Evolutionary conservation across 2,329 filamentous ascomycete genomes (phyloP).

Genomic region (Fusarium guadeloupense): DNA sequence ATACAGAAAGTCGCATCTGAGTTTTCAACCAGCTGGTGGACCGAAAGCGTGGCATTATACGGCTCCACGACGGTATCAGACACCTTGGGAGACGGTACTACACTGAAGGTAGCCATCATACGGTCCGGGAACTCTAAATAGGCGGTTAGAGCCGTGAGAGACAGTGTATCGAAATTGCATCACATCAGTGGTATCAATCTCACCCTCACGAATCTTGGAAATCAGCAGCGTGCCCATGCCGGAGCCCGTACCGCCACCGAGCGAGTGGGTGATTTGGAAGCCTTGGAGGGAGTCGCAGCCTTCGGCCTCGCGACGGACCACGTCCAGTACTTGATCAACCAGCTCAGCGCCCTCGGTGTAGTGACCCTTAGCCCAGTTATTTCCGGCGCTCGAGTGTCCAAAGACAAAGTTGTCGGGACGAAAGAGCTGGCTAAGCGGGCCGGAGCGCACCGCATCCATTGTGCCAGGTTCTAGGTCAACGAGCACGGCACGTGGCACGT

Average conservation of each 20-base stretch:
- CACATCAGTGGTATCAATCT: neutral
- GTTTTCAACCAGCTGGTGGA: slow-evolving; percentile 99
- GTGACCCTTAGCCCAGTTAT: slow-evolving; percentile 78
- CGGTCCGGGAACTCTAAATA: slow-evolving; percentile 90
- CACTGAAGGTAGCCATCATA: slow-evolving; percentile 99
- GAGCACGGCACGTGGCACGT: slow-evolving; percentile 97
- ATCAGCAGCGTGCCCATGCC: slow-evolving; percentile 99
- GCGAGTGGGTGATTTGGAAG: slow-evolving; percentile 99
- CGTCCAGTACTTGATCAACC: slow-evolving; percentile 95
- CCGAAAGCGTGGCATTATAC: slow-evolving; percentile 98
- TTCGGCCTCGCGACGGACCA: slow-evolving; percentile 97
- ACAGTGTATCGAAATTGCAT: neutral
- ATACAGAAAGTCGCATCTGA: slow-evolving; percentile 99
- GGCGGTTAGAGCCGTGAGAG: neutral
- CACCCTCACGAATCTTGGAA: slow-evolving; percentile 92
- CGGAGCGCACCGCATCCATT: slow-evolving; percentile 98
- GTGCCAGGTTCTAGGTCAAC: slow-evolving; percentile 99
- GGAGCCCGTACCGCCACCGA: slow-evolving; percentile 99
- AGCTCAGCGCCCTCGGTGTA: slow-evolving; percentile 99
- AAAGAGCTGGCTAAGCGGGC: slow-evolving; percentile 98
- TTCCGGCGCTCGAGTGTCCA: slow-evolving; percentile 97
- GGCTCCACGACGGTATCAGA: slow-evolving; percentile 99
- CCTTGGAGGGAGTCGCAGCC: slow-evolving; percentile 99
- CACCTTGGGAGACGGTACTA: slow-evolving; percentile 98
- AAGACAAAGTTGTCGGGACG: slow-evolving; percentile 99